Evolutionary conservation across 2,329 filamentous ascomycete genomes (phyloP), one percentile per base, ranked within the genome.

Genomic region (Simplicillium sp.): DNA sequence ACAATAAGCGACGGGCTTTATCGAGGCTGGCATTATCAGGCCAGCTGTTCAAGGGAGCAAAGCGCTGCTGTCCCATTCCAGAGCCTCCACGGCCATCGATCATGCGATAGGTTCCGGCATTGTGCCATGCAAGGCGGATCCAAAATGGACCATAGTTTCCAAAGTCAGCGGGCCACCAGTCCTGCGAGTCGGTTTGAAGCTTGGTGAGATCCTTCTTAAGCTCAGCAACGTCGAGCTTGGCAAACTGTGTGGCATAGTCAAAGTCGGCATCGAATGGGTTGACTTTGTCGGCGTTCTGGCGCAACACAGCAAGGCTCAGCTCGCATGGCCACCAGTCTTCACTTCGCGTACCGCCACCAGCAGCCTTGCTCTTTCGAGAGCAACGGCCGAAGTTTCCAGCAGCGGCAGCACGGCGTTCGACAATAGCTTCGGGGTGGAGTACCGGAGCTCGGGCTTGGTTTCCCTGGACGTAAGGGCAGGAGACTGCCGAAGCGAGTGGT

Each of bases 111-210:
- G 84, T 89, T 44, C 84, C 84, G 16, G 84, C 77, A 50, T 79
- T 80, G 69, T 88, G 84, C 84, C 84, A 89, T 44, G 83, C 80
- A 79, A 88, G 80, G 42, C 84, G 82, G 55, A 89, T 71, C 60
- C 88, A 87, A 20, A 88, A 73, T 59, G 84, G 83, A 48, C 84
- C 84, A 52, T 88, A 89, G 70, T 87, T 82, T 41, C 84, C 84
- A 54, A 84, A 86, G 57, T 89, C 84, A 20, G 84, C 84, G 1
- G 84, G 84, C 84, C 84, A 89, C 75, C 76, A 87, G 32, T 84
- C 78, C 63, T 88, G 79, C 2, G 82, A 87, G 57, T 86, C 78
- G 39, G 83, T 88, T 79, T 87, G 82, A 53, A 88, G 57, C 15
- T 66, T 69, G 15, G 67, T 54, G 4, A 89, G 62, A 55, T 89